phyloP scores from a whole-genome alignment of 495 filamentous ascomycete species.

The Penicillium lividum region DNA sequence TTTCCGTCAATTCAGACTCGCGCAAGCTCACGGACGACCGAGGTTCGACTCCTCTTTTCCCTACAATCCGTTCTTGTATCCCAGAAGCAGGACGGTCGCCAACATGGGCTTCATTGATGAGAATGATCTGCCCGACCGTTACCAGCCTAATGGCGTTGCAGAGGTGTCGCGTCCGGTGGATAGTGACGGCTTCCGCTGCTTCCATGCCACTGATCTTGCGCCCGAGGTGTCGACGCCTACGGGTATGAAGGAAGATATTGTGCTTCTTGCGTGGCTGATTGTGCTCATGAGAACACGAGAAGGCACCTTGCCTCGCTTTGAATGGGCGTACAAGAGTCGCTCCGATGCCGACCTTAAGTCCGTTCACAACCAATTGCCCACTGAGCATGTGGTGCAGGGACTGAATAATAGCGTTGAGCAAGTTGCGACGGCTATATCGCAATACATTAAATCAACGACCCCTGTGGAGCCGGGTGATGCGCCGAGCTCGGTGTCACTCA shows the following conservation, averaged over 20 bases:
- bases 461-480: not conserved
- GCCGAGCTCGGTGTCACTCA: slow-evolving; percentile 17
- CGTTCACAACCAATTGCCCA: slow-evolving; percentile 14
- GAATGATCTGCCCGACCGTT: slow-evolving; percentile 13
- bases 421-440: slow-evolving; percentile 19
- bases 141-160: not conserved
- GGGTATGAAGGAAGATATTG: slow-evolving; percentile 38
- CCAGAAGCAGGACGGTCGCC: slow-evolving; percentile 17
- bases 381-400: slow-evolving; percentile 26
- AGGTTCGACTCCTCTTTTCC: slow-evolving; percentile 10
- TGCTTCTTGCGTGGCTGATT: slow-evolving; percentile 48
- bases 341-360: not conserved
- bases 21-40: slow-evolving; percentile 11
- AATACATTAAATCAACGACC: slow-evolving; percentile 19
- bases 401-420: slow-evolving; percentile 28
- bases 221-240: slow-evolving; percentile 18
- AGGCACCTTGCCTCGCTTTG: slow-evolving; percentile 35
- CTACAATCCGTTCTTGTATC: slow-evolving; percentile 9
- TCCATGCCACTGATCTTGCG: slow-evolving; percentile 22
- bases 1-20: slow-evolving; percentile 8
- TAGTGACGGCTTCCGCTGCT: slow-evolving; percentile 16
- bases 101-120: slow-evolving; percentile 34
- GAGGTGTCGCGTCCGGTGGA: not conserved
- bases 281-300: slow-evolving; percentile 41
- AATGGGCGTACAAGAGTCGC: slow-evolving; percentile 35